Evolutionary conservation across 257 asterid genomes (phyloP), one percentile per base, ranked within the genome.

Genomic region (Solanum rostratum): DNA sequence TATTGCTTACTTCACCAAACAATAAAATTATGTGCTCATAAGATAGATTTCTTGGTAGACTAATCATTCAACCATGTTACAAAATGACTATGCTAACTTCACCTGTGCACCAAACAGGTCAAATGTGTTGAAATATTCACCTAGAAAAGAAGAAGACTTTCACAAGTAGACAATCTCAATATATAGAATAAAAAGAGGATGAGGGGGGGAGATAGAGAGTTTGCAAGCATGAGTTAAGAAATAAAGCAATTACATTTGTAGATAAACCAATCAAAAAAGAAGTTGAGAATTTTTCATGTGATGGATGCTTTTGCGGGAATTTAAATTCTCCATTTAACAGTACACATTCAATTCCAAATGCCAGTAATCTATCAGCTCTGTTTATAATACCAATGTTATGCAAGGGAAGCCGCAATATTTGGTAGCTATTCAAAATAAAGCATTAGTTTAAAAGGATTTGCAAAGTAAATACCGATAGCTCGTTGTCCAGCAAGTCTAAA

Each of bases 401-500:
- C 81, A 74, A 73, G 59, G 41, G 22, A 73, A 73, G 59, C 59
- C 9, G 22, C 81, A 46, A 76, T 50, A 69, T 76, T 50, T 76
- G 41, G 22, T 76, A 76, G 81, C 49, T 50, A 46, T 46, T 76
- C 62, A 46, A 76, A 43, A 46, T 76, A 76, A 76, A 76, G 24
- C 59, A 76, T 46, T 46, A 76, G 43, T 76, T 24, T 60, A 76
- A 69, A 49, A 76, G 81, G 81, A 73, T 65, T 66, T 83, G 41
- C 53, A 30, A 55, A 86, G 41, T 65, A 85, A 54, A 57, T 94
- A 96, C 99, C 98, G 30, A 93, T 93, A 83, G 95, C 98, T 88
- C 94, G 88, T 80, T 96, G 99, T 76, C 98, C 99, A 33, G 99
- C 97, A 89, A 96, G 89, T 90, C 92, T 96, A 92, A 96, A 96